Evolutionary conservation across 495 filamentous ascomycete species (phyloP), one percentile per base, ranked within the genome.

Genomic region (Hypoxylon rickii): DNA sequence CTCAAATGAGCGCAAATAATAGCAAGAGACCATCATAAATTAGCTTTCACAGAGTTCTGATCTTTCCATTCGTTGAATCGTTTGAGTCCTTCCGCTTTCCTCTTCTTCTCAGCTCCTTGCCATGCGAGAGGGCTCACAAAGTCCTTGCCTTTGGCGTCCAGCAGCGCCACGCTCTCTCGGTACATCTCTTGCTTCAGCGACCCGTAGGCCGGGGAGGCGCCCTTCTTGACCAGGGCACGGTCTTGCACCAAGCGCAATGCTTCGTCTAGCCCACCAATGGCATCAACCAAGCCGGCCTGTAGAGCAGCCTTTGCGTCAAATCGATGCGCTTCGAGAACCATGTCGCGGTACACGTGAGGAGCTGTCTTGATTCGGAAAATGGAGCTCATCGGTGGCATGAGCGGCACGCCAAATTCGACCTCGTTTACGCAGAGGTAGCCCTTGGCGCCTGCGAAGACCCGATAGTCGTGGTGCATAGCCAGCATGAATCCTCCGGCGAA

Each of bases 381-480:
- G n/a, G 73, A 69, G 55, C 78, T 79, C 88, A 94, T 90, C 8
- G 88, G 79, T 0, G 86, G 75, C 39, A 83, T 78, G 8, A 94
- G 76, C 7, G 87, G 85, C 0, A 86, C 83, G 12, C 89, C 88
- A 20, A 92, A 85, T 8, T 90, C 87, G 2, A 92, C 71, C 69
- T 92, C 89, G 64, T 92, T 92, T 37, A 92, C 64, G 67, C 89
- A 92, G 10, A 86, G 67, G 67, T 83, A 90, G 1, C 89, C 89
- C 21, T 79, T 77, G 2, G 73, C 19, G 0, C 85, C 82, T 61
- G 88, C 89, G 76, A 87, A 84, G 58, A 90, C 71, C 2, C 89
- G 82, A 68, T 92, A 93, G 69, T 93, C 89, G 74, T 91, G 88
- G 69, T 88, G 84, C 86, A 91, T 89, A 41, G 88, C 85, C 5